Conservation (phyloP, 202 grass and related monocot species). For the Cymbopogon flexuosus region DNA sequence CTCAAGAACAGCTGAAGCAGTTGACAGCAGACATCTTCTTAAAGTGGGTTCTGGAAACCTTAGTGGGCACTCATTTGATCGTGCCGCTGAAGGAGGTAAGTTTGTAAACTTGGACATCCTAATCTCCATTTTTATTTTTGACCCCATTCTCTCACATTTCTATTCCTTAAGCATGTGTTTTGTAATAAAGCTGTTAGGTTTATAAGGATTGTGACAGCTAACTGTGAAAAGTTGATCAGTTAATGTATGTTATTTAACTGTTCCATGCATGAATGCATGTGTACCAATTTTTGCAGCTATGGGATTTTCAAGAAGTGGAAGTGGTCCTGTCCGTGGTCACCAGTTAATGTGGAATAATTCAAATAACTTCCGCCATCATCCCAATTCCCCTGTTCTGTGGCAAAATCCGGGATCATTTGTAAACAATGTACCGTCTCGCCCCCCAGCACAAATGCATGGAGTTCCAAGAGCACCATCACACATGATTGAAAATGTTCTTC, state of each 20-base stretch:
- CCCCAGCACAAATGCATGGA: constrained; percentile 47
- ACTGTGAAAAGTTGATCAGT: constrained; percentile 9
- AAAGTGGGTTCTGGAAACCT: constrained; percentile 58
- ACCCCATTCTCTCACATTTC: not conserved
- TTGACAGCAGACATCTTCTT: constrained; percentile 51
- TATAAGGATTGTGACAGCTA: not conserved
- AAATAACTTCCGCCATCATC: constrained; percentile 45
- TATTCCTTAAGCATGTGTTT: not conserved
- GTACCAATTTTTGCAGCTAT: constrained; percentile 40
- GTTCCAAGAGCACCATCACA: constrained; percentile 62
- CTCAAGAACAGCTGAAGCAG: constrained; percentile 44
- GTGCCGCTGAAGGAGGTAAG: constrained; percentile 44
- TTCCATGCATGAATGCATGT: not conserved
- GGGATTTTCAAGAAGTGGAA: constrained; percentile 78
- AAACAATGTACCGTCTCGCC: constrained; percentile 49
- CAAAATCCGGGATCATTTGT: constrained; percentile 51
- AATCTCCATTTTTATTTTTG: constrained; percentile 4
- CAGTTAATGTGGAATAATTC: constrained; percentile 80
- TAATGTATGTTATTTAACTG: constrained; percentile 20
- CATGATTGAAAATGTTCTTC: constrained; percentile 50
- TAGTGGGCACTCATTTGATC: constrained; percentile 70
- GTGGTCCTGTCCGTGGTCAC: constrained; percentile 50
- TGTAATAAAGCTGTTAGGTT: not conserved
- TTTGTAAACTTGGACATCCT: constrained; percentile 27
- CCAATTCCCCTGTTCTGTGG: constrained; percentile 53